Evolutionary conservation across 129 eudicot species (phyloP).

Genomic region (Mikania micrantha): DNA sequence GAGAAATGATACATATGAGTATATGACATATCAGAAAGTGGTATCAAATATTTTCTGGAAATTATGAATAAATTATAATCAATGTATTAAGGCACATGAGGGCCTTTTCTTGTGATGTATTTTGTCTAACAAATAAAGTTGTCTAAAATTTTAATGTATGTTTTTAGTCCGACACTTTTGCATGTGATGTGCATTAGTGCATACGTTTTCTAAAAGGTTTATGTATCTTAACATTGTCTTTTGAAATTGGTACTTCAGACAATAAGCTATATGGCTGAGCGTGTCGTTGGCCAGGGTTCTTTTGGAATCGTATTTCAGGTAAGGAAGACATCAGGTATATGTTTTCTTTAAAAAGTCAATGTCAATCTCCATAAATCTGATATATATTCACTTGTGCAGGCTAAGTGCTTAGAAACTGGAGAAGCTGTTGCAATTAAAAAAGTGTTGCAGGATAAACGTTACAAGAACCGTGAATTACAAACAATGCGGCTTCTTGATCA

Average conservation of each 20-base stretch:
- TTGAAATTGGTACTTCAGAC: slow-evolving; percentile 32
- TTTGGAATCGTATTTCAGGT: slow-evolving; percentile 74
- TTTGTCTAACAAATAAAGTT: background rate
- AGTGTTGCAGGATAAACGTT: slow-evolving; percentile 69
- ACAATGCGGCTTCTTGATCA: slow-evolving; percentile 73
- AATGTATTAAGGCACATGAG: background rate
- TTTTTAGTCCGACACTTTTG: background rate
- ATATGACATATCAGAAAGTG: background rate
- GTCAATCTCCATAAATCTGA: background rate
- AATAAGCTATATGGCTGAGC: slow-evolving; percentile 75
- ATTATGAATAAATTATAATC: background rate
- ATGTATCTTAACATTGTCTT: background rate
- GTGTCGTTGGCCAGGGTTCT: slow-evolving; percentile 67
- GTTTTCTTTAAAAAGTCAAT: background rate
- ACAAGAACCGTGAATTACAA: slow-evolving; percentile 65
- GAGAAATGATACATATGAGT: too few relatives aligned
- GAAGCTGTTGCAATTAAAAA: slow-evolving; percentile 67
- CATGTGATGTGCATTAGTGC: background rate
- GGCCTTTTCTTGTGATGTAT: background rate
- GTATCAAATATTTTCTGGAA: background rate
- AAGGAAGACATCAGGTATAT: slow-evolving; percentile 16
- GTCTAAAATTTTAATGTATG: background rate
- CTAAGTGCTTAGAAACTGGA: slow-evolving; percentile 66
- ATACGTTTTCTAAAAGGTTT: background rate
- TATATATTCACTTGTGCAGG: slow-evolving; percentile 31